Base-by-base conservation (phyloP, 495 filamentous ascomycete genomes). In the Choiromyces venosus region DNA sequence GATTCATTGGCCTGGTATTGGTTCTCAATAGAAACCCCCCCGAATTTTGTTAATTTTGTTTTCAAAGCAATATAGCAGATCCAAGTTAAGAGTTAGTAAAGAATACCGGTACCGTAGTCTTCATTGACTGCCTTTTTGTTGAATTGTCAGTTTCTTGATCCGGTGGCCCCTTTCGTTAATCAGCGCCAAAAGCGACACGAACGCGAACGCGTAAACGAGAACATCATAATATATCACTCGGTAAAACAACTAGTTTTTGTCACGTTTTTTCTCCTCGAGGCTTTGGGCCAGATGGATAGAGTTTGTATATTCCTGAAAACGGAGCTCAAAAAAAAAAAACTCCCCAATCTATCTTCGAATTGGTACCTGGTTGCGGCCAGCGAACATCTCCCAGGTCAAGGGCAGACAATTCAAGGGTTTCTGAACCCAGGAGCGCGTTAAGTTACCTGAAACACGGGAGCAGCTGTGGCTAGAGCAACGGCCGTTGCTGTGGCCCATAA, bases 401-500 rank as follows among this genome's bases (percentile, higher is more conserved):
- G 52, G 52, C 25, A 61, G 33, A 61, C 25, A 6, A 25, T 25
- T 61, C 46, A 52, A 21, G 21, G 21, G 46, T 9, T 21, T 10
- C 46, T 8, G n/a, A 56, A 25, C 46, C 14, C 36, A 36, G 64
- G 25, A 69, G 64, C 64, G 70, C 46, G 70, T 66, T 46, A 69
- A 21, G 33, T 36, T 35, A 18, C 29, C 25, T 18, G 35, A 52
- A 29, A 66, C 56, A 66, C 70, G 35, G n/a, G 37, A 37, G 29
- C 37, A 33, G 25, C 37, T 72, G 61, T 68, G 42, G 36, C 72
- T 73, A 2, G 35, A 46, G 73, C 70, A 66, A 42, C 46, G 25
- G 46, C n/a, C 67, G 69, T 37, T 37, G 67, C 39, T 38, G 16
- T 19, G 52, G 52, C 52, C 52, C n/a, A n/a, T 7, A 25, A 12